Percentiles rank a stretch among this genome's conserved stretches.
phyloP scores from a whole-genome alignment of 169 alveolate genomes.

The Theileria luwenshuni region DNA sequence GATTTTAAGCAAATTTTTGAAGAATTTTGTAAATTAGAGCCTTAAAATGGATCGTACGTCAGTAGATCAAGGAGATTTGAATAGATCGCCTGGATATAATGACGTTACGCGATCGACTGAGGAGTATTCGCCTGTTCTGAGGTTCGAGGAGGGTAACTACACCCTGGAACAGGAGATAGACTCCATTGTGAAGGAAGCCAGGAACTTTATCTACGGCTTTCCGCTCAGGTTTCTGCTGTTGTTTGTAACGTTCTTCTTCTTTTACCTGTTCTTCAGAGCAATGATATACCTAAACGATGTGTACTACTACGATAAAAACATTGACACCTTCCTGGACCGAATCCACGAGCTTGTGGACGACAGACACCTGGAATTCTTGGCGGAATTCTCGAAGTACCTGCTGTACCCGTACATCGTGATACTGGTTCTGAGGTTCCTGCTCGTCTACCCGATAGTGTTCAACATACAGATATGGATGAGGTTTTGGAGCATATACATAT shows the following conservation, averaged over 20 bases:
- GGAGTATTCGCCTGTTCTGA: neutral
- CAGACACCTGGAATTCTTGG: neutral
- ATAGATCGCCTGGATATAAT: too few relatives aligned
- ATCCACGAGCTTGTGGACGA: slow-evolving; percentile 2
- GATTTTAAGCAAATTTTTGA: too few relatives aligned
- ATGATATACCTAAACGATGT: slow-evolving; percentile 9
- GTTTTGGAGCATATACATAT: slow-evolving; percentile 5
- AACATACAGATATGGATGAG: slow-evolving; percentile 9
- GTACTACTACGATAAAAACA: neutral
- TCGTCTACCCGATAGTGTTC: slow-evolving; percentile 3
- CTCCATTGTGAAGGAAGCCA: neutral
- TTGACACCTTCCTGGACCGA: neutral
- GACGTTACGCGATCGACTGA: too few relatives aligned
- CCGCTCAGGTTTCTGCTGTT: neutral
- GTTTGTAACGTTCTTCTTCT: neutral
- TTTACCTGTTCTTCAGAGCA: slow-evolving; percentile 14
- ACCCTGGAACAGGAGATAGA: neutral
- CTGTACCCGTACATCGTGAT: neutral
- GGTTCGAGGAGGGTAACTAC: neutral
- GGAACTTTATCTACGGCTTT: neutral
- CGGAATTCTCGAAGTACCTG: neutral
- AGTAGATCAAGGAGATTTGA: too few relatives aligned
- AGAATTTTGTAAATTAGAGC: too few relatives aligned
- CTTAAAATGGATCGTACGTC: too few relatives aligned
- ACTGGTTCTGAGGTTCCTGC: neutral